Percentiles rank a stretch among this genome's conserved stretches.
Conservation (phyloP, 139 green algal species). For the Chlorella ohadii region DNA sequence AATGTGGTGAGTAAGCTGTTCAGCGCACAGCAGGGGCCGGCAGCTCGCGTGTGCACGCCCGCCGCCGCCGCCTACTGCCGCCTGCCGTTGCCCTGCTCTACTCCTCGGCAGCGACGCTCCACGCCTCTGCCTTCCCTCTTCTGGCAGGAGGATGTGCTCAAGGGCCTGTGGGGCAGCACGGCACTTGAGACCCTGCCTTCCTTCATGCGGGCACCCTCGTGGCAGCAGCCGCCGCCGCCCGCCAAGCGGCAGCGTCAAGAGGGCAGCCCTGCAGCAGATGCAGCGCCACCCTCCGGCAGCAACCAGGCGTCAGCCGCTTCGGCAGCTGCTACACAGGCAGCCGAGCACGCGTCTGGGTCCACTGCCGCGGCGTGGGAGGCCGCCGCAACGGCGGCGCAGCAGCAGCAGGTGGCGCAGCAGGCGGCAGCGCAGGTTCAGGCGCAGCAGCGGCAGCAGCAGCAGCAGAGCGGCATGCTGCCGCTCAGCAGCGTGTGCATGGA, state of each 20-base stretch:
- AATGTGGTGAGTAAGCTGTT: slow-evolving; percentile 1
- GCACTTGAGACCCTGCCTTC: slow-evolving; percentile 13
- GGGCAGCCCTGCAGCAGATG: not conserved
- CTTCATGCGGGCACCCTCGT: slow-evolving; percentile 19
- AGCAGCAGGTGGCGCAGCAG: not conserved
- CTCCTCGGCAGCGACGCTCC: too few relatives aligned
- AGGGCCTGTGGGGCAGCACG: not conserved
- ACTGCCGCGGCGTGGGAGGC: not conserved
- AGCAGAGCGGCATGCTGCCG: not conserved
- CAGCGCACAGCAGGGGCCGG: too few relatives aligned
- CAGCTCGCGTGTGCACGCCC: too few relatives aligned
- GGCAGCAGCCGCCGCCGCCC: slow-evolving; percentile 16
- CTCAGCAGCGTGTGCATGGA: slow-evolving; percentile 24
- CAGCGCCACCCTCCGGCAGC: not conserved
- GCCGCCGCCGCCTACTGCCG: not conserved
- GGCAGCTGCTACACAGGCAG: not conserved
- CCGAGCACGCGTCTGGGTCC: not conserved
- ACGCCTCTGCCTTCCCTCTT: too few relatives aligned
- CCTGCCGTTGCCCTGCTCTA: not conserved
- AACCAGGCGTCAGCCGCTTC: not conserved
- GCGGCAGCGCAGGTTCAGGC: slow-evolving; percentile 10
- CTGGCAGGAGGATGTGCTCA: slow-evolving; percentile 14
- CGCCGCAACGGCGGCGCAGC: not conserved
- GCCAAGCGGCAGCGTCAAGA: not conserved
- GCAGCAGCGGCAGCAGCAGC: slow-evolving; percentile 15